Conservation (phyloP, 345 rosid genomes). For the Rhodamnia rubescens region DNA sequence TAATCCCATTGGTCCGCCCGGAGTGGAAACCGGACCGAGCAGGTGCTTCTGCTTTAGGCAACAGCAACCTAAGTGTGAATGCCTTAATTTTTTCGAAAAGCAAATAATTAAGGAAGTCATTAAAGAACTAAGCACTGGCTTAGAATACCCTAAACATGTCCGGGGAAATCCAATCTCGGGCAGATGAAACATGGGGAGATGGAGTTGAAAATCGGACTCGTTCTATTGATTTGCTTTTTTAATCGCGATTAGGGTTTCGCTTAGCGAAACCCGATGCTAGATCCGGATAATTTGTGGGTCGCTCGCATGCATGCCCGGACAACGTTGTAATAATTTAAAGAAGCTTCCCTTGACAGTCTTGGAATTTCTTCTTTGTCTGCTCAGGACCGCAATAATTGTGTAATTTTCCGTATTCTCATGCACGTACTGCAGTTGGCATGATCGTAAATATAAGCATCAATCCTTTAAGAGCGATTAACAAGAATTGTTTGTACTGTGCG, state of each 20-base stretch:
- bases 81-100: neutral
- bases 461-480: neutral
- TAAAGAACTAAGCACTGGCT: neutral
- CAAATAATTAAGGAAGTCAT: neutral
- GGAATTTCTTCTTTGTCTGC: neutral
- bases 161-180: neutral
- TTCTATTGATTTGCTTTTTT: neutral
- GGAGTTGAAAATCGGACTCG: neutral
- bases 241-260: neutral
- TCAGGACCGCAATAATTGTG: neutral
- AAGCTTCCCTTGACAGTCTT: neutral
- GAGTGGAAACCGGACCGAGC: neutral
- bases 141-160: neutral
- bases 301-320: neutral
- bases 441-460: neutral
- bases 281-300: neutral
- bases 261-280: neutral
- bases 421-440: neutral
- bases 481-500: neutral
- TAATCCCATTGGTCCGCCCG: neutral
- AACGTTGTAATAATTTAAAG: neutral
- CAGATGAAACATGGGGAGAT: neutral
- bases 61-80: neutral
- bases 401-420: neutral
- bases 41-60: neutral